Conservation (phyloP, 164 flowering plant species). For the Echeveria elegans region DNA sequence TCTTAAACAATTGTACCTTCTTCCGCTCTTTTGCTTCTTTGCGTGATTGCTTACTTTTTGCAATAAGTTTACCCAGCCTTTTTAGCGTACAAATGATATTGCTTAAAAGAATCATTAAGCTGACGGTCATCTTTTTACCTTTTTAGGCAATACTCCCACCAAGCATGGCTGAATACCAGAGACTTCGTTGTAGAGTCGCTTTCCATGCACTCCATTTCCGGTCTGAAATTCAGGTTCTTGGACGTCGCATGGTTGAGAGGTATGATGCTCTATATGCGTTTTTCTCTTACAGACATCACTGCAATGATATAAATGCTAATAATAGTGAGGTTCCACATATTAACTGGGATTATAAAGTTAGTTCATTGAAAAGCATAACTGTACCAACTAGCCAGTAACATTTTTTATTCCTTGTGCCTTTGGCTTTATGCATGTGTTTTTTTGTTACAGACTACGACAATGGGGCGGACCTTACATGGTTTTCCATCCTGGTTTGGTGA, state of each 20-base stretch:
- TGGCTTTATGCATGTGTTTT: neutral
- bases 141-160: constrained; percentile 69
- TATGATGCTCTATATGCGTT: constrained; percentile 15
- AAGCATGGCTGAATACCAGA: constrained; percentile 67
- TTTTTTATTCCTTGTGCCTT: neutral
- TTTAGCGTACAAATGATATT: neutral
- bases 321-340: neutral
- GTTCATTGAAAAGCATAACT: neutral
- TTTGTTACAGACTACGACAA: constrained; percentile 48
- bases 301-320: neutral
- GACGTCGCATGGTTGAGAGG: constrained; percentile 70
- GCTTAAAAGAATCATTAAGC: neutral
- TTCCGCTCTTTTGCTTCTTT: neutral
- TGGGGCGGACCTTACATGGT: constrained; percentile 78
- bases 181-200: constrained; percentile 96
- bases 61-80: neutral
- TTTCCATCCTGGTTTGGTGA: constrained; percentile 77
- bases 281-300: neutral
- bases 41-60: neutral
- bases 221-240: constrained; percentile 66
- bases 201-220: constrained; percentile 93
- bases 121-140: neutral
- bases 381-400: neutral
- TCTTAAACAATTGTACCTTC: neutral
- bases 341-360: neutral